Evolutionary conservation across 2,329 filamentous ascomycete species (phyloP), one percentile per base, ranked within the genome.

Genomic region (Verticillium nonalfalfae): DNA sequence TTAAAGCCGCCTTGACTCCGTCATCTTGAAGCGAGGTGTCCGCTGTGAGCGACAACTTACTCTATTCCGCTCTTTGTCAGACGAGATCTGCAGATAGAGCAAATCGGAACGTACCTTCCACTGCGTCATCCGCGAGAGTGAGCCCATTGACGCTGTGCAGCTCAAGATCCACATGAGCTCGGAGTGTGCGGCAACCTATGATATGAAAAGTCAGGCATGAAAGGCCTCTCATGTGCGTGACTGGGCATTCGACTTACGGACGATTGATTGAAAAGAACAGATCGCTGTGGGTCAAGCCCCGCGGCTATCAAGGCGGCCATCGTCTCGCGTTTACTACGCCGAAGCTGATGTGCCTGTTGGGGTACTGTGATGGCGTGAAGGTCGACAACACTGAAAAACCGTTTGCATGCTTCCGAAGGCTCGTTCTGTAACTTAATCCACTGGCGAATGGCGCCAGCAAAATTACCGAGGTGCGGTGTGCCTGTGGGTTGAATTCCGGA

Each of bases 141-240:
- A 96, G 45, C 95, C 95, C 75, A 95, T 93, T 5, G 91, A 94
- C 31, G 95, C 91, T 59, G 90, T 90, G 67, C 93, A 97, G 71
- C 91, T 94, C 64, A 99, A 78, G 70, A 98, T 93, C 95, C 95
- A 99, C 90, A 97, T 96, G 65, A 99, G 82, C 75, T 98, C 93
- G 4, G 90, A 79, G 76, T 98, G 95, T 56, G 88, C 87, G 18
- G 87, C 81, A 2, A 93, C 87, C 86, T 91, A 56, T 4, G 56
- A 5, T 45, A 3, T 11, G 18, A 7, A n/a, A 35, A 15, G 34
- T 56, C 26, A 7, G 13, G 31, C 14, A 56, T 56, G 13, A 56
- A 31, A 5, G 26, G 26, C 26, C 26, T 31, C 26, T 31, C 26
- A 31, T 31, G 5, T 31, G 26, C 26, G 26, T 31, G 26, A 31